Evolutionary conservation across 257 asterid genomes (phyloP).

Genomic region (Penstemon eatonii): DNA sequence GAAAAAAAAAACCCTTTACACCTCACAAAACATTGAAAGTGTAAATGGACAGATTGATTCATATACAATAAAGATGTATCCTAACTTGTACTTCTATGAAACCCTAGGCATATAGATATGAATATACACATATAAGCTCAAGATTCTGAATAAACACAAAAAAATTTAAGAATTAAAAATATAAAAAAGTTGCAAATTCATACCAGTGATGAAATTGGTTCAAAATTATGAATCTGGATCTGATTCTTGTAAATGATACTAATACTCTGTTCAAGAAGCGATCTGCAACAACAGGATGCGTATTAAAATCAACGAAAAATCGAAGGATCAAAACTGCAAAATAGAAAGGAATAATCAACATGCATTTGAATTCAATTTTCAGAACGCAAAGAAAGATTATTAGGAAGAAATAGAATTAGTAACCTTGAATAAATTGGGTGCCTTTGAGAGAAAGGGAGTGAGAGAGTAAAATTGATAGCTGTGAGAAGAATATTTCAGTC

Average conservation of each 20-base stretch:
- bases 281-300: constrained; percentile 14
- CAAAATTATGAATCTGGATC: neutral
- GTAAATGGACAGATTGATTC: neutral
- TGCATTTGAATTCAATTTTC: neutral
- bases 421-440: constrained; percentile 27
- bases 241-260: neutral
- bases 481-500: neutral
- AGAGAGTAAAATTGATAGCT: constrained; percentile 5
- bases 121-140: neutral
- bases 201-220: constrained; percentile 28
- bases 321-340: neutral
- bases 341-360: neutral
- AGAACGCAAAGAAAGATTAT: neutral
- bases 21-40: too few relatives aligned
- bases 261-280: constrained; percentile 17
- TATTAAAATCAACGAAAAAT: constrained; percentile 4
- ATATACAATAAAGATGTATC: neutral
- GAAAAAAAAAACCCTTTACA: neutral
- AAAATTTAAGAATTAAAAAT: neutral
- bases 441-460: neutral
- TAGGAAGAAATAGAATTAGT: neutral
- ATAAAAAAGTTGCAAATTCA: neutral
- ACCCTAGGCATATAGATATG: neutral
- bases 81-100: neutral
- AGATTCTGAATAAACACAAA: neutral